phyloP scores from a whole-genome alignment of 73 alveolate genomes.

The Tetrahymena elliotti region DNA sequence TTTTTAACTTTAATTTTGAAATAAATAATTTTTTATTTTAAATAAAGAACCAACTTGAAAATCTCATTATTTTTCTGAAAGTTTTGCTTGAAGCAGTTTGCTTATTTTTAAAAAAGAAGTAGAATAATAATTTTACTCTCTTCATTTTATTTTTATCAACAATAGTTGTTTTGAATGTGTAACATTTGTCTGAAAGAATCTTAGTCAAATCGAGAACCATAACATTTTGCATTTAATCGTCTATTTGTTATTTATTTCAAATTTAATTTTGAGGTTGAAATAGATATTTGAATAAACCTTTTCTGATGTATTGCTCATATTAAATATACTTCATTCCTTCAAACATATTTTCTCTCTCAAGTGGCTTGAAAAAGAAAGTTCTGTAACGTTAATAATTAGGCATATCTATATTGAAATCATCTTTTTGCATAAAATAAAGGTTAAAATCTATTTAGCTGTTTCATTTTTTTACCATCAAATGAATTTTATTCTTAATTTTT shows the following conservation, averaged over 20 bases:
- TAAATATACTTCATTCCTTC: background rate
- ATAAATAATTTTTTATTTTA: no score
- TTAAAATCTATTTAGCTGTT: background rate
- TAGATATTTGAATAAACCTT: background rate
- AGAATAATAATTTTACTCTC: background rate
- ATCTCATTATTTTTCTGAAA: no score
- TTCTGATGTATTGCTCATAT: background rate
- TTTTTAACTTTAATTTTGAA: no score
- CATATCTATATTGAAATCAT: background rate
- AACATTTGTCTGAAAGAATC: background rate
- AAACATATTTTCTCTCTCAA: background rate
- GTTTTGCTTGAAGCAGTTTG: no score
- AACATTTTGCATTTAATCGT: background rate
- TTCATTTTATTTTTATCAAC: background rate
- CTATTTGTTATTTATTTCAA: background rate
- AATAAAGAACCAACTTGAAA: no score
- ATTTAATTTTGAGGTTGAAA: no score
- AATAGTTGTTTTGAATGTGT: background rate
- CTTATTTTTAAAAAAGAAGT: no score
- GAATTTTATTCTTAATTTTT: background rate
- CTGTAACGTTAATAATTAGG: background rate
- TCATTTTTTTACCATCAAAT: background rate
- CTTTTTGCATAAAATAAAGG: background rate
- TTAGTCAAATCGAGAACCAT: background rate
- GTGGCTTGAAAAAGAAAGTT: background rate